Base-by-base conservation (phyloP, 768 basidiomycete genomes). In the Mycena leptocephala region DNA sequence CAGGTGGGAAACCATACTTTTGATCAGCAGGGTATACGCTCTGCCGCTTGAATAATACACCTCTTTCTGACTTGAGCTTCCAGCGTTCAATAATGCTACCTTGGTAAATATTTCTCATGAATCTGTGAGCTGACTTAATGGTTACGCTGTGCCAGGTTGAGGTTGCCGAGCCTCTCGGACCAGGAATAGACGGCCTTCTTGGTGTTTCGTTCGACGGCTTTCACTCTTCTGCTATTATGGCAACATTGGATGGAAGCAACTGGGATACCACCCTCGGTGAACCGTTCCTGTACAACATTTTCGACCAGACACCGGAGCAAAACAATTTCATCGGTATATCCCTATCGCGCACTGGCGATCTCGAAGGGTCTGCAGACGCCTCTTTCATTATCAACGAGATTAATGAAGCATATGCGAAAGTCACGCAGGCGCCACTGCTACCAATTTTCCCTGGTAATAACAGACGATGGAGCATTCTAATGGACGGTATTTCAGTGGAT, bases 301-400 rank as follows among this genome's bases (percentile, higher is more conserved):
- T 70, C 22, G 37, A 41, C 10, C 56, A 59, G n/a, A 61, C 68
- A 1, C 68, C 68, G 5, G 4, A n/a, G 4, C 37, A 59, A 7
- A 8, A 69, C 26, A 69, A 56, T 20, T 69, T 69, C 67, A 39
- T 69, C 35, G 67, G 53, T 14, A 69, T 69, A 0, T 69, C n/a
- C n/a, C 37, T 39, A 39, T 39, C 37, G 14, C 37, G 37, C 37
- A 39, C 37, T 14, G 37, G 14, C 14, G 37, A 39, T 39, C 37
- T 39, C 8, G 37, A 39, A 14, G 37, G 37, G 8, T 39, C 37
- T 14, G 37, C 37, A 7, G 37, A 39, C 14, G 37, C 37, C 7
- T 39, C 37, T 7, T 39, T 39, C 37, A 7, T 39, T 7, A 39
- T 39, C 14, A 39, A 39, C 37, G 37, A 39, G 37, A 14, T 39